phyloP scores from a whole-genome alignment of 75 land plant genomes.

The Chamaecyparis obtusa region DNA sequence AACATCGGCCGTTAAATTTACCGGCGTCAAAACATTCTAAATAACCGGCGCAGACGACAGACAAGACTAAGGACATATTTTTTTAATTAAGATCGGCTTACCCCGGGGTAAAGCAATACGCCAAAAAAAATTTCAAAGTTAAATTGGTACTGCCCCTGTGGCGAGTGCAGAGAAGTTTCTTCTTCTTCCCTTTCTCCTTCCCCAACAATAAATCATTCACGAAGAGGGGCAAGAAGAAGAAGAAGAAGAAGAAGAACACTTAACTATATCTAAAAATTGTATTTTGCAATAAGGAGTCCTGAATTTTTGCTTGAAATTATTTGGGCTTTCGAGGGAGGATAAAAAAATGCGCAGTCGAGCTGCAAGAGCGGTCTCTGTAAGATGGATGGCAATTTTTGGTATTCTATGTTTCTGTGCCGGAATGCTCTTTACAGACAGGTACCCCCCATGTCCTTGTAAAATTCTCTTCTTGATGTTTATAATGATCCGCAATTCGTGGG shows the following conservation, averaged over 20 bases:
- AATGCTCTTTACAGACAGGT: conserved; percentile 14
- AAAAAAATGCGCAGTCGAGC: neutral
- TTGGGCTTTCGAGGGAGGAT: neutral
- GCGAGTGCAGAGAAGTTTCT: neutral
- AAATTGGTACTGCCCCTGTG: too few species aligned
- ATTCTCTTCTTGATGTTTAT: neutral
- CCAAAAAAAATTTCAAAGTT: too few species aligned
- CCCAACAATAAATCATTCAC: neutral
- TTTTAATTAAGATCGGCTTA: too few species aligned
- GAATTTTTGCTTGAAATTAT: neutral
- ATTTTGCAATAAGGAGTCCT: neutral
- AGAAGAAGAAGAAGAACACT: neutral
- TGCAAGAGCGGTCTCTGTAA: neutral
- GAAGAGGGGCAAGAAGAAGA: neutral
- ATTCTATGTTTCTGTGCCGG: neutral
- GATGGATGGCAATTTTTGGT: neutral
- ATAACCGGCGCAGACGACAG: too few species aligned
- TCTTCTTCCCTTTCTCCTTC: neutral
- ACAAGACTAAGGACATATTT: too few species aligned
- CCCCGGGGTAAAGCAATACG: too few species aligned
- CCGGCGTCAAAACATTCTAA: too few species aligned
- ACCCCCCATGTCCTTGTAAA: neutral
- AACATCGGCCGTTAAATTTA: too few species aligned
- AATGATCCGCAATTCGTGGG: neutral
- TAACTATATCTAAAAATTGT: neutral